Base-by-base conservation (phyloP, 768 basidiomycete species). In the Filobasidium wieringae region DNA sequence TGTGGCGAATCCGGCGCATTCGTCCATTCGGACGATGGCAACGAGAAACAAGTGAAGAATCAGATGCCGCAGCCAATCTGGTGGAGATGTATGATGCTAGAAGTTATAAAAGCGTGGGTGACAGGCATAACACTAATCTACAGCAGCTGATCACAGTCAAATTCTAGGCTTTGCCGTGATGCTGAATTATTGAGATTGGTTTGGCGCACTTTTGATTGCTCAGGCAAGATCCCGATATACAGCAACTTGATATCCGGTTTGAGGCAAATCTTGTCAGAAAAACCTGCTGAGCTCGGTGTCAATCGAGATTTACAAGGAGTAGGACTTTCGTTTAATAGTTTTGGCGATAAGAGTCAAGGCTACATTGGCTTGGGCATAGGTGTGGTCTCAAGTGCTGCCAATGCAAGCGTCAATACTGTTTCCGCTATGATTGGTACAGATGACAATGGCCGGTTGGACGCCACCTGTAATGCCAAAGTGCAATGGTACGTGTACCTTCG, bases 41-140 rank as follows among this genome's bases (percentile, higher is more conserved):
- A 33, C 32, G 34, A 43, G 15, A 51, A 17, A 32, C 14, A 56
- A 77, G 84, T 45, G 77, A 79, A 31, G 80, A 84, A 12, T n/a
- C n/a, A n/a, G 84, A 85, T 24, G 22, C 32, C 45, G 34, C 22
- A 60, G 29, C 87, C 89, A 0, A 72, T 78, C 30, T 97, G 92
- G 91, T 86, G 89, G 78, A 78, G 90, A 15, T 88, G 93, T 0
- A 78, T 97, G 8, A 84, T 88, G 1, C 84, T 93, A 83, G 92
- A 97, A 70, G 85, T 91, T 43, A 83, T 93, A 76, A 78, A 91
- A 71, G 92, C 89, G 70, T 70, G 50, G 54, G 70, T 61, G 5
- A 2, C 15, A 0, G 17, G 5, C 19, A 33, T 0, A 6, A 17
- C 14, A 1, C 36, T 30, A 9, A 29, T 15, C 55, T 51, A 6